These are phyloP conservation scores for Botrytis porri DNA, from an alignment of 2,329 filamentous ascomycete species.

Conservation along the genomic window DNA sequence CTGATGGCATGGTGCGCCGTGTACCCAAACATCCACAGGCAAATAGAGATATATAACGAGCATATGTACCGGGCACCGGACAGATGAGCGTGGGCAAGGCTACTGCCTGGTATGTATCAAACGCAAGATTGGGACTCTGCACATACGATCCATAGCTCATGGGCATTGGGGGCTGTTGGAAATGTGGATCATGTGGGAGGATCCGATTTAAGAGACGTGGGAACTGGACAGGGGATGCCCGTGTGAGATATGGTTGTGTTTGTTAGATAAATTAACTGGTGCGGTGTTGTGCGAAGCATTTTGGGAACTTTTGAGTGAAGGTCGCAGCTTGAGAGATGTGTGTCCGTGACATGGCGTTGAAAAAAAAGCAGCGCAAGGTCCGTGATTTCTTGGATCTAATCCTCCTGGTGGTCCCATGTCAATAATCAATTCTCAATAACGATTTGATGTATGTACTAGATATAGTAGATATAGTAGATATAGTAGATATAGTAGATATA, in stretches of 20 bases:
- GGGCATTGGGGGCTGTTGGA: background rate
- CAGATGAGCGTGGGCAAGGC: background rate
- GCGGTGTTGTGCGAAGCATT: conserved; percentile 12
- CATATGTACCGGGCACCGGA: background rate
- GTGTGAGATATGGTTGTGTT: conserved; percentile 6
- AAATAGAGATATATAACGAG: background rate
- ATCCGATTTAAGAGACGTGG: conserved; percentile 16
- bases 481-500: no score
- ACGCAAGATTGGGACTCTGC: background rate
- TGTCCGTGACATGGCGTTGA: conserved; percentile 18
- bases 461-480: no score
- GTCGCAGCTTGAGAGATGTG: background rate
- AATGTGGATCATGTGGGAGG: conserved; percentile 4
- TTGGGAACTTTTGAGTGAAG: background rate
- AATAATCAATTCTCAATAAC: background rate
- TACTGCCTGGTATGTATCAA: background rate
- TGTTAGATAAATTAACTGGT: background rate
- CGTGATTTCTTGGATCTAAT: conserved; percentile 7
- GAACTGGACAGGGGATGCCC: conserved; percentile 13
- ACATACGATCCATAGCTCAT: background rate
- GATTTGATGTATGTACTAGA: background rate
- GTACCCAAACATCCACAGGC: conserved; percentile 10
- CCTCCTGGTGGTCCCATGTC: background rate
- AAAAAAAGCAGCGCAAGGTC: conserved; percentile 21
- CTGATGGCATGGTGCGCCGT: conserved; percentile 5